Percentiles rank a stretch among this genome's conserved stretches.
Conservation (phyloP, 2,329 filamentous ascomycete genomes). For the Fusarium metavorans region DNA sequence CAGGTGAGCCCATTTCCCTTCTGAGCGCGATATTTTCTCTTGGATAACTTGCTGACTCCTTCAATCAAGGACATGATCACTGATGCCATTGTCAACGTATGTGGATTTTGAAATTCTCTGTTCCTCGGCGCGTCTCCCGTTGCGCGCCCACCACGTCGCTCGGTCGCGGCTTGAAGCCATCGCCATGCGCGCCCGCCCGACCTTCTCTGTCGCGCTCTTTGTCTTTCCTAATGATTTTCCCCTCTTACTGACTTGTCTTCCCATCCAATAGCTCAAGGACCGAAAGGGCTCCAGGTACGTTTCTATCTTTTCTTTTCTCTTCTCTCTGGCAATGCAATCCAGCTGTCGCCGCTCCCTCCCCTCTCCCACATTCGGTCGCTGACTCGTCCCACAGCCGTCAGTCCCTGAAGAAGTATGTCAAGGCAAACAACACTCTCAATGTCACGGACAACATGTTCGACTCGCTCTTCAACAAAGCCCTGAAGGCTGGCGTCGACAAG, state of each 20-base stretch:
- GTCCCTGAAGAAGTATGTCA: slow-evolving; percentile 72
- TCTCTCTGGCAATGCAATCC: slow-evolving; percentile 9
- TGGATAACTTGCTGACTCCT: slow-evolving; percentile 14
- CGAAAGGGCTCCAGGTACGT: slow-evolving; percentile 66
- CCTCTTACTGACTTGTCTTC: slow-evolving; percentile 58
- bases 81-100: slow-evolving; percentile 71
- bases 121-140: slow-evolving; percentile 53
- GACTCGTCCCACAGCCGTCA: slow-evolving; percentile 60
- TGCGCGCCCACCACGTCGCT: slow-evolving; percentile 40
- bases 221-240: slow-evolving; percentile 31
- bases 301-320: slow-evolving; percentile 3
- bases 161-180: slow-evolving; percentile 41
- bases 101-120: slow-evolving; percentile 45
- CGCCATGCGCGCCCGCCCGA: slow-evolving; percentile 26
- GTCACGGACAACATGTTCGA: slow-evolving; percentile 69
- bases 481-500: slow-evolving; percentile 86
- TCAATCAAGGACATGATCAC: slow-evolving; percentile 69
- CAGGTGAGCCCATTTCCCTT: slow-evolving; percentile 60
- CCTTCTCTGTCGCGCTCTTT: slow-evolving; percentile 16
- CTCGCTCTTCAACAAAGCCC: slow-evolving; percentile 86
- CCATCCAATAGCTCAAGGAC: slow-evolving; percentile 66
- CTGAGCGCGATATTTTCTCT: slow-evolving; percentile 8
- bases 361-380: slow-evolving; percentile 12
- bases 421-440: slow-evolving; percentile 65
- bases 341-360: slow-evolving; percentile 11